Conservation (phyloP, 208 protist species). For the Vickermania spadyakhi region DNA sequence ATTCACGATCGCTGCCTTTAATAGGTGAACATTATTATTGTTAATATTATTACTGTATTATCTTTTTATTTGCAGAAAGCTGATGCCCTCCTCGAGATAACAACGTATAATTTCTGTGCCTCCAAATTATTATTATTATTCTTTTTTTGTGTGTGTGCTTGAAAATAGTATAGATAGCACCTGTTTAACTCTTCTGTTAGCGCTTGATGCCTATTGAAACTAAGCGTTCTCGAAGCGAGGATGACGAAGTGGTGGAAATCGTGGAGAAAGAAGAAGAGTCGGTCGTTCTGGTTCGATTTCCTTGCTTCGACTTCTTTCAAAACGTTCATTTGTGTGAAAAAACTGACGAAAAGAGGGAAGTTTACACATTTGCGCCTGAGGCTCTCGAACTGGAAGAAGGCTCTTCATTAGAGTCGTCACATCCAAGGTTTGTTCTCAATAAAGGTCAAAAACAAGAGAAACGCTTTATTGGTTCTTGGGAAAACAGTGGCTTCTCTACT, state of each 20-base stretch:
- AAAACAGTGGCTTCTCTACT: conserved; percentile 7
- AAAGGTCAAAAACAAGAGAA: conserved; percentile 21
- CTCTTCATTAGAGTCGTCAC: conserved; percentile 28
- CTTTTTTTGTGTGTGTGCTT: no score
- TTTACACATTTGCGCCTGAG: conserved; percentile 18
- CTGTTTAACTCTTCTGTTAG: no score
- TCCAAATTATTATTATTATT: conserved; percentile 12
- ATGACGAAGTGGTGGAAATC: conserved; percentile 28
- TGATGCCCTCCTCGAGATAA: no score
- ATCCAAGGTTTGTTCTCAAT: conserved; percentile 39
- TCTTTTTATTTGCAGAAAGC: no score
- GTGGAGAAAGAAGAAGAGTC: conserved; percentile 29
- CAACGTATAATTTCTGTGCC: no score
- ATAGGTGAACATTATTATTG: neutral
- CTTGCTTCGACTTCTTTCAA: conserved; percentile 73
- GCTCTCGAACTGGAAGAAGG: conserved; percentile 21
- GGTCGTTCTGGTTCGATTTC: conserved; percentile 57
- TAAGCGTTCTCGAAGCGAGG: neutral
- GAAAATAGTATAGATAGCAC: no score
- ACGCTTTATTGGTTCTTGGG: conserved; percentile 55
- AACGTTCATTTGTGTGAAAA: conserved; percentile 68
- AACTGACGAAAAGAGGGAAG: neutral
- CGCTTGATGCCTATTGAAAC: no score
- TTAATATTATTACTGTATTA: conserved; percentile 1
- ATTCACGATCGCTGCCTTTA: no score